Evolutionary conservation across 305 asterid genomes (phyloP).

Genomic region (Ruellia speciosa): DNA sequence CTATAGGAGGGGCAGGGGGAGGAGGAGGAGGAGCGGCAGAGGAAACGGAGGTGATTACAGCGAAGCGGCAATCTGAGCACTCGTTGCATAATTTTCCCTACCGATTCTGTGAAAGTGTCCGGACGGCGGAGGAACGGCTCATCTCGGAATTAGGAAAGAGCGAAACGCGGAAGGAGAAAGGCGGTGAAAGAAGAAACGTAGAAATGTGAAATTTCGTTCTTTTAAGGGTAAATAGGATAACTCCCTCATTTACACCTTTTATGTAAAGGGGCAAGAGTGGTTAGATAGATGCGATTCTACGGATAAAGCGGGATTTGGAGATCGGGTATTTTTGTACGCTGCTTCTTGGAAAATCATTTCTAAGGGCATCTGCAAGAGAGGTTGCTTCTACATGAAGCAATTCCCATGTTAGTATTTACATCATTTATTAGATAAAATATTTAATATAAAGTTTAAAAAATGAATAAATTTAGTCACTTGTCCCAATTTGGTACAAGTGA

Average conservation of each 20-base stretch:
- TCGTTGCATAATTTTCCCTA: conserved; percentile 37
- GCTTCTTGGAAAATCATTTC: no score
- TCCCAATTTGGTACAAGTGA: no score
- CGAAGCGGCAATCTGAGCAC: conserved; percentile 38
- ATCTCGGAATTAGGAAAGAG: not conserved
- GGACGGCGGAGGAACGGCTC: not conserved
- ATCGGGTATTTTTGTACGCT: no score
- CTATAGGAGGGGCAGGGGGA: conserved; percentile 30
- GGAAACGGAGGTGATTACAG: conserved; percentile 29
- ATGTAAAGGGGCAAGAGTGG: not conserved
- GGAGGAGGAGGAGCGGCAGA: conserved; percentile 44
- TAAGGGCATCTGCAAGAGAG: no score
- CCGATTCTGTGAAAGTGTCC: not conserved
- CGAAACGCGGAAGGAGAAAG: no score
- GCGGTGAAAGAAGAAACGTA: conserved; percentile 4
- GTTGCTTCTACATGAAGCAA: no score
- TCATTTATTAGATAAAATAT: no score
- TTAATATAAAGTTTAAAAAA: no score
- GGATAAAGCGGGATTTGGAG: not conserved
- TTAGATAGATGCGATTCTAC: not conserved
- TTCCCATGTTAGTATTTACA: no score
- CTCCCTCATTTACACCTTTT: no score
- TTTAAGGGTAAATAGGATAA: no score
- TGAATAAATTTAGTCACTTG: no score
- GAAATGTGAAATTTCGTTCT: not conserved